These are phyloP conservation scores for Hanseniaspora hatyaiensis DNA, from an alignment of 805 yeast species.

Conservation along the genomic window DNA sequence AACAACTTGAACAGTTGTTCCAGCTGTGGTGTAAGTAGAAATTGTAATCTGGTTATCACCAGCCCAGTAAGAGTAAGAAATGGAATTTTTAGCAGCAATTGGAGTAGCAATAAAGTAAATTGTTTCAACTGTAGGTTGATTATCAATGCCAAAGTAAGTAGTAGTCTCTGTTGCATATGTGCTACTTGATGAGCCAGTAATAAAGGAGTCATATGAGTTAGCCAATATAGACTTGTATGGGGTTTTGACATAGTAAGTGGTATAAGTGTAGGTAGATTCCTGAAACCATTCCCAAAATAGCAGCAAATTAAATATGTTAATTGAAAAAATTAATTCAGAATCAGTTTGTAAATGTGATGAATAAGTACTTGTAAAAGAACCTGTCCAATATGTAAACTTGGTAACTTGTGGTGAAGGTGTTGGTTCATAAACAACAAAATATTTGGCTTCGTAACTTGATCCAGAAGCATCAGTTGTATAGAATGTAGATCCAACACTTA, in stretches of 20 bases:
- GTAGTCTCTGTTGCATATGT: conserved; percentile 15
- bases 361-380: neutral
- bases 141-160: conserved; percentile 17
- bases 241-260: conserved; percentile 8
- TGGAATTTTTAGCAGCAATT: neutral
- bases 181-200: conserved; percentile 11
- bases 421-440: neutral
- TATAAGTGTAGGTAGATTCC: neutral
- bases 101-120: conserved; percentile 10
- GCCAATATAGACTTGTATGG: conserved; percentile 2
- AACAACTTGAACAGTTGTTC: conserved; percentile 9
- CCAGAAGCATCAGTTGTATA: neutral
- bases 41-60: neutral
- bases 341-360: neutral
- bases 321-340: neutral
- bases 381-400: conserved; percentile 1
- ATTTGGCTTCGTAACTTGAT: neutral
- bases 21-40: conserved; percentile 4
- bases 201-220: conserved; percentile 3
- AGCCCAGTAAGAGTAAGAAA: conserved; percentile 1
- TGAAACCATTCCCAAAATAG: conserved; percentile 3
- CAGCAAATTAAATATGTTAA: neutral
- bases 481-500: neutral
- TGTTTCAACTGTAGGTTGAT: conserved; percentile 13
- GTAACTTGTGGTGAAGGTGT: neutral